Conservation (phyloP, 2,329 filamentous ascomycete genomes). For the Pseudomassariella vexata region DNA sequence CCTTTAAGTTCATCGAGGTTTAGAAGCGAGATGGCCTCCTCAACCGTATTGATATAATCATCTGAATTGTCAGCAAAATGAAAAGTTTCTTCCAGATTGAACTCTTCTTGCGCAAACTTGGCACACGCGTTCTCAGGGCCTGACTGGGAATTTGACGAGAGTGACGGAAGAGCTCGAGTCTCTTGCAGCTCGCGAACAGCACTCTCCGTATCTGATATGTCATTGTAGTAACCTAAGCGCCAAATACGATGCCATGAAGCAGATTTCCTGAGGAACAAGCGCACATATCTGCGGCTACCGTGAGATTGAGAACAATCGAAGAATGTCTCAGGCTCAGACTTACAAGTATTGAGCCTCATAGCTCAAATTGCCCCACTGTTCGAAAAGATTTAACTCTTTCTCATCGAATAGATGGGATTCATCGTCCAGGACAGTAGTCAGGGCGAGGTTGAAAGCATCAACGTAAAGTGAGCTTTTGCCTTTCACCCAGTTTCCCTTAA, state of each 20-base stretch:
- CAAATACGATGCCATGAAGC: constrained; percentile 83
- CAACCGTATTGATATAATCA: constrained; percentile 66
- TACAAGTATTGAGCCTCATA: constrained; percentile 92
- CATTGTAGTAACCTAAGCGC: constrained; percentile 72
- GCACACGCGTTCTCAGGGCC: constrained; percentile 13
- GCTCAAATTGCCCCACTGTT: constrained; percentile 62
- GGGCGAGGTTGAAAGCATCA: constrained; percentile 89
- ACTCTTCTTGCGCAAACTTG: constrained; percentile 33
- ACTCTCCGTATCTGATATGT: constrained; percentile 67
- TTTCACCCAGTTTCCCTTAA: constrained; percentile 56
- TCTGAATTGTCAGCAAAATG: constrained; percentile 77
- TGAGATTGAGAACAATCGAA: too few relatives aligned
- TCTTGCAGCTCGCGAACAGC: constrained; percentile 63
- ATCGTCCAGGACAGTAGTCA: constrained; percentile 84
- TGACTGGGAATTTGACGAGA: constrained; percentile 9
- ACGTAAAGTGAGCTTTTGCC: constrained; percentile 91
- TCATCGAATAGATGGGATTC: constrained; percentile 83
- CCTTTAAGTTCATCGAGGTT: constrained; percentile 82
- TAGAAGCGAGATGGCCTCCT: constrained; percentile 77
- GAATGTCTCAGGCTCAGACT: constrained; percentile 28
- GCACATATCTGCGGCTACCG: constrained; percentile 67
- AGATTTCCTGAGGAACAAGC: constrained; percentile 87
- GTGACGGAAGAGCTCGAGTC: constrained; percentile 45
- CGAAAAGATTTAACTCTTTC: constrained; percentile 72
- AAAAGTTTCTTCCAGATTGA: constrained; percentile 51